Evolutionary conservation across 345 rosid species (phyloP).

Genomic region (Eucalyptus tenuipes): DNA sequence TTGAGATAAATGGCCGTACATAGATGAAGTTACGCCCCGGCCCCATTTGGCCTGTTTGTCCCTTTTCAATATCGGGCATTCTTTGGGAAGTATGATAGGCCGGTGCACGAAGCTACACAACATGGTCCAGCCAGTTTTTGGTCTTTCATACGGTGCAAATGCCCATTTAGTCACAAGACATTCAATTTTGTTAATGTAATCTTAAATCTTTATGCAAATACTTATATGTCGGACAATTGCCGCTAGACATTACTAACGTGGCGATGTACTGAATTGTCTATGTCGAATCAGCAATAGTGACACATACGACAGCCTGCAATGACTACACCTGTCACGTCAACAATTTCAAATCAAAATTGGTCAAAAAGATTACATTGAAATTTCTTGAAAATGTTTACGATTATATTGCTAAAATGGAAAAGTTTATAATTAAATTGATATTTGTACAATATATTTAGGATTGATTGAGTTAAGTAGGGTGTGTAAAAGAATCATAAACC

Average conservation of each 20-base stretch:
- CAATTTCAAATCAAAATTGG: too few species aligned
- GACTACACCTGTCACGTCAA: background rate
- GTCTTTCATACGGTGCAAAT: background rate
- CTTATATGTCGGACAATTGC: fast-evolving
- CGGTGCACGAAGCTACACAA: background rate
- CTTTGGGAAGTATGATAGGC: background rate
- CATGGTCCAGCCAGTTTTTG: background rate
- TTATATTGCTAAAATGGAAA: too few species aligned
- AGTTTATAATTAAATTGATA: too few species aligned
- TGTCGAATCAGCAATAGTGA: background rate
- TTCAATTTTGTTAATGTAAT: background rate
- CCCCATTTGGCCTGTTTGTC: background rate
- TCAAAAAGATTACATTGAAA: too few species aligned
- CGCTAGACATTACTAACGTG: background rate
- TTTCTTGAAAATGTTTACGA: too few species aligned
- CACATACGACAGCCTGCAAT: fast-evolving
- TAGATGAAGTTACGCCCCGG: background rate
- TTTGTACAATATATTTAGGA: too few species aligned
- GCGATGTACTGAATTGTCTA: background rate
- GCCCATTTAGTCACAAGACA: background rate
- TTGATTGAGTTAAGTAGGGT: too few species aligned
- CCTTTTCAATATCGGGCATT: background rate
- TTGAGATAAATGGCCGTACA: background rate
- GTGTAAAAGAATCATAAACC: too few species aligned
- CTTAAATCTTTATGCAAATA: background rate